A percentile compares a stretch with the other conserved stretches of the same genome.
Conservation (phyloP, 164 flowering plant species). For the Cinnamomum chago region DNA sequence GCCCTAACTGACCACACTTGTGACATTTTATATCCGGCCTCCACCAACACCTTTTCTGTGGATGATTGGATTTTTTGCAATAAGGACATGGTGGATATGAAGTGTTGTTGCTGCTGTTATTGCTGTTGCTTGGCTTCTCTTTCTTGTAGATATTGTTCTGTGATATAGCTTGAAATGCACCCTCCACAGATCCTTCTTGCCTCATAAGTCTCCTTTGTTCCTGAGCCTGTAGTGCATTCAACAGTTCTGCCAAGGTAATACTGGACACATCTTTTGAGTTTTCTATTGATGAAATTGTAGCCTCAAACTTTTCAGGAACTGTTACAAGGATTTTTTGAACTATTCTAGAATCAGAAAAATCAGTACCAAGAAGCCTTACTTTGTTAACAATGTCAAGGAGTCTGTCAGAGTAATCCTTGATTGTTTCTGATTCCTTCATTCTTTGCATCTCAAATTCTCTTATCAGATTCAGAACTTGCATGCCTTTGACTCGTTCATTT, state of each 20-base stretch:
- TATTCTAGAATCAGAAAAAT: not conserved
- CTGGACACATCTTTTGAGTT: conserved; percentile 1
- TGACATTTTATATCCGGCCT: too few species aligned
- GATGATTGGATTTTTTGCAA: too few species aligned
- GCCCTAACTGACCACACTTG: too few species aligned
- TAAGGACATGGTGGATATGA: too few species aligned
- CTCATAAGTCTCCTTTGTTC: conserved; percentile 8
- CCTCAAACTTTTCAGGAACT: conserved; percentile 5
- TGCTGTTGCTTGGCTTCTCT: too few species aligned
- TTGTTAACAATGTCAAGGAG: conserved; percentile 3
- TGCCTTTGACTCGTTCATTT: not conserved
- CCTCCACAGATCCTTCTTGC: not conserved
- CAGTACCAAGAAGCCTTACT: not conserved
- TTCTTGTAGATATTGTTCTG: too few species aligned
- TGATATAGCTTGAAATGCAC: not conserved
- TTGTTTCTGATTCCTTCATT: not conserved
- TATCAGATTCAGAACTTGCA: not conserved
- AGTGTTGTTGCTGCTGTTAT: too few species aligned
- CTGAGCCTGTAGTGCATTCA: conserved; percentile 5
- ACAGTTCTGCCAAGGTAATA: not conserved
- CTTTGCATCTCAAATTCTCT: conserved; percentile 2
- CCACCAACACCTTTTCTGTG: too few species aligned
- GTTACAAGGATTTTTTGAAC: conserved; percentile 4
- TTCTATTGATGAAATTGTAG: not conserved
- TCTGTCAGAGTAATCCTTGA: conserved; percentile 3